Evolutionary conservation across 2,329 filamentous ascomycete genomes (phyloP).

Genomic region (Blumeriella jaapii): DNA sequence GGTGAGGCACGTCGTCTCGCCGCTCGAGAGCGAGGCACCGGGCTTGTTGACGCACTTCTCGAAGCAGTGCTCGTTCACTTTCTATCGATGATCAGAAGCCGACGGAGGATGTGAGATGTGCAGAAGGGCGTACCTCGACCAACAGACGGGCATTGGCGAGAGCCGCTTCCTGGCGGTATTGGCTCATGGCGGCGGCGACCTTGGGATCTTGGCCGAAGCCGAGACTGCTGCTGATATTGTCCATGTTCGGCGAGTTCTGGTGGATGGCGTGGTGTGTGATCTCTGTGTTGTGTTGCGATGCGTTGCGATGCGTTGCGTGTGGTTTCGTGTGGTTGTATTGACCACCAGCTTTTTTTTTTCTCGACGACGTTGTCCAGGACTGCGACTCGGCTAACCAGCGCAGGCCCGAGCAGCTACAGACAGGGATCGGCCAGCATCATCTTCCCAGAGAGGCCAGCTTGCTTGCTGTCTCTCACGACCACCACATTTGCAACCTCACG

Average conservation of each 20-base stretch:
- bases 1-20: slow-evolving; percentile 60
- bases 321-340: background rate
- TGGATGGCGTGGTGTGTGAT: background rate
- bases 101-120: slow-evolving; percentile 30
- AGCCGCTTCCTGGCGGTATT: slow-evolving; percentile 44
- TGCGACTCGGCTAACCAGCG: slow-evolving; percentile 9
- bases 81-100: slow-evolving; percentile 34
- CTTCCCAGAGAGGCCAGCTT: slow-evolving; percentile 17
- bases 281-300: background rate
- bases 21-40: slow-evolving; percentile 46
- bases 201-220: slow-evolving; percentile 24
- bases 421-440: slow-evolving; percentile 7
- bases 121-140: slow-evolving; percentile 50
- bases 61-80: slow-evolving; percentile 75
- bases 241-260: too few species aligned
- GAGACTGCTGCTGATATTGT: slow-evolving; percentile 18
- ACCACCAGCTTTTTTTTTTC: slow-evolving; percentile 4
- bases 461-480: background rate
- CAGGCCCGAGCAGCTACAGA: too few species aligned
- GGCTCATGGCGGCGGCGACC: slow-evolving; percentile 38
- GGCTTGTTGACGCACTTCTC: slow-evolving; percentile 64
- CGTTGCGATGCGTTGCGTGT: background rate
- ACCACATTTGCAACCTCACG: slow-evolving; percentile 2
- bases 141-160: slow-evolving; percentile 57
- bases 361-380: slow-evolving; percentile 8